Percentiles rank a stretch among this genome's conserved stretches.
phyloP scores from a whole-genome alignment of 1,139 yeast species.

The Candida sp. region DNA sequence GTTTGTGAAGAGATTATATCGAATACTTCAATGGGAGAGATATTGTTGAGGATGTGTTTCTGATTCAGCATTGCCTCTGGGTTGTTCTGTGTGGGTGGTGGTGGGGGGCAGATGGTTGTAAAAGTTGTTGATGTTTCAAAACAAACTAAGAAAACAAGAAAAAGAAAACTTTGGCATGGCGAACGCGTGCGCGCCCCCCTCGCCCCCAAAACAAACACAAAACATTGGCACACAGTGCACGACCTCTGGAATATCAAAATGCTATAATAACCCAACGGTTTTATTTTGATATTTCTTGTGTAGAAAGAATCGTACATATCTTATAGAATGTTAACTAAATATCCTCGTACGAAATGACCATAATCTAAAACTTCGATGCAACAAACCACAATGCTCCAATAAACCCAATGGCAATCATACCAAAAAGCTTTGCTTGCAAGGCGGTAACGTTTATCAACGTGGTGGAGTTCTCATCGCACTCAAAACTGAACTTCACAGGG shows the following conservation, averaged over 20 bases:
- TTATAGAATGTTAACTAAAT: too few species aligned
- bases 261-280: not conserved
- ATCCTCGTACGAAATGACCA: not conserved
- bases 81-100: not conserved
- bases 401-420: slow-evolving; percentile 19
- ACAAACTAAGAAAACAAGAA: not conserved
- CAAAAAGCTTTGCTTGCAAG: slow-evolving; percentile 19
- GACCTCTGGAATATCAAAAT: not conserved
- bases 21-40: slow-evolving; percentile 23
- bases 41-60: not conserved
- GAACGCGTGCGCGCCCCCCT: not conserved
- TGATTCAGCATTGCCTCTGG: not conserved
- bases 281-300: not conserved
- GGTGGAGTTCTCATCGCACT: slow-evolving; percentile 14
- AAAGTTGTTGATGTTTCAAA: not conserved
- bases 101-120: not conserved
- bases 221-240: not conserved
- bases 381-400: slow-evolving; percentile 26
- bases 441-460: slow-evolving; percentile 18
- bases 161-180: not conserved
- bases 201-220: not conserved
- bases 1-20: slow-evolving; percentile 24
- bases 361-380: slow-evolving; percentile 14
- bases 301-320: too few species aligned
- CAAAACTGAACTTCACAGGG: slow-evolving; percentile 15